Evolutionary conservation across 2,329 filamentous ascomycete genomes (phyloP), one percentile per base, ranked within the genome.

Genomic region (Nemania sp.): DNA sequence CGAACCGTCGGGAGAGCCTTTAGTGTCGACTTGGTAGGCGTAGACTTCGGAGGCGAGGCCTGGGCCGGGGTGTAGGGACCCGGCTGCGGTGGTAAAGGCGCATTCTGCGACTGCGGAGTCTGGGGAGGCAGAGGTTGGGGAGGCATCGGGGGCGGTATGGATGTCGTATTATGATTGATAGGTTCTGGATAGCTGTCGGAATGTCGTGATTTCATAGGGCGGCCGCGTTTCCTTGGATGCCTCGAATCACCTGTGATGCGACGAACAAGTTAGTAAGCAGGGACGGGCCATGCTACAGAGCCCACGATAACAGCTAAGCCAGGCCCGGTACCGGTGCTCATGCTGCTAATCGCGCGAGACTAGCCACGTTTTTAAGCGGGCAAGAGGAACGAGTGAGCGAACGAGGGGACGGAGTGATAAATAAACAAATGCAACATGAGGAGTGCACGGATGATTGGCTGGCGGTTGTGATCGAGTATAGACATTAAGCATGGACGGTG

Each of bases 1-100:
- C 94, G 82, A 12, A 97, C 94, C 3, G 94, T 97, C 2, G 94
- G 94, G 37, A 99, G 79, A 1, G 94, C 94, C 75, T 99, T 99
- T 64, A 97, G 80, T 7, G 93, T 90, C 8, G 85, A 80, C 74
- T 95, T 95, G 6, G 90, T 95, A 5, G 90, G 89, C 3, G 91
- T 91, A 2, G 87, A 82, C 72, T 93, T 94, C 19, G 89, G 85
- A 14, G 91, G 90, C 70, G 76, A 73, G 72, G 82, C 53, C 76
- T 85, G 67, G 70, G 83, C 68, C 17, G 71, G 73, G 57, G 66
- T 73, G 47, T 66, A 66, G 45, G 20, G 51, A 24, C 66, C 63
- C 68, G 73, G 47, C 36, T 80, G 79, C 19, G 66, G 71, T 4
- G 77, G 74, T 50, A 78, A 66, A 14, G 77, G 66, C 48, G 73